phyloP scores from a whole-genome alignment of 371 early-diverging fungal species.

The Mortierella sp. region DNA sequence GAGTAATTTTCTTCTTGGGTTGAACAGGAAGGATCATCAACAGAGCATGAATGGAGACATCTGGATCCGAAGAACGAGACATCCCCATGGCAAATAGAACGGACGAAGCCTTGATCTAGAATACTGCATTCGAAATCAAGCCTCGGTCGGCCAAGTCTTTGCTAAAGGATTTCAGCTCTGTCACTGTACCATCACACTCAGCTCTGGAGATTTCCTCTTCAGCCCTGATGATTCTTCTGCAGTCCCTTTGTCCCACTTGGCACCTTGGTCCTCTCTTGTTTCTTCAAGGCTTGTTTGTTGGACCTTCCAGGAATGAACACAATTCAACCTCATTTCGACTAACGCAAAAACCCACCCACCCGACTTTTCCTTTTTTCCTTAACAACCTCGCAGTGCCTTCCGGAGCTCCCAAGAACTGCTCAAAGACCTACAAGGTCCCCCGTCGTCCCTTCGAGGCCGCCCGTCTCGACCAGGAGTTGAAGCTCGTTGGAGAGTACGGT shows the following conservation, averaged over 20 bases:
- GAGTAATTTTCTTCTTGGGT: not conserved
- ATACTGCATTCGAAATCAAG: constrained; percentile 1
- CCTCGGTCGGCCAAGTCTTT: not conserved
- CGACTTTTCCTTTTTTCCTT: not conserved
- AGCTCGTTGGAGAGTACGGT: constrained; percentile 99
- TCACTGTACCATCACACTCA: not conserved
- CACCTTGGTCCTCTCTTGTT: not conserved
- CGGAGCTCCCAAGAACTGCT: constrained; percentile 60
- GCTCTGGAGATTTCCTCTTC: not conserved
- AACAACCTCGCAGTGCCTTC: constrained; percentile 34
- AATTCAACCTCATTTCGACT: not conserved
- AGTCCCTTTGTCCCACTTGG: not conserved
- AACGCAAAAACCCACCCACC: not conserved
- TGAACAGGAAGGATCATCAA: not conserved
- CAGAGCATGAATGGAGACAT: constrained; percentile 1
- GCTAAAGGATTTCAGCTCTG: not conserved
- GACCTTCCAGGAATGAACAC: not conserved
- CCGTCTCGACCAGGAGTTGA: constrained; percentile 99
- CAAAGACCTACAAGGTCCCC: constrained; percentile 98
- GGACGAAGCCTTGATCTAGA: not conserved
- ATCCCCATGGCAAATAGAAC: not conserved
- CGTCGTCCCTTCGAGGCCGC: constrained; percentile 99
- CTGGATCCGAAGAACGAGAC: not conserved
- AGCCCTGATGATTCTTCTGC: not conserved
- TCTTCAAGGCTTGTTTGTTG: not conserved